Conservation (phyloP, 495 filamentous ascomycete species). For the Penicillium simplicissimum region DNA sequence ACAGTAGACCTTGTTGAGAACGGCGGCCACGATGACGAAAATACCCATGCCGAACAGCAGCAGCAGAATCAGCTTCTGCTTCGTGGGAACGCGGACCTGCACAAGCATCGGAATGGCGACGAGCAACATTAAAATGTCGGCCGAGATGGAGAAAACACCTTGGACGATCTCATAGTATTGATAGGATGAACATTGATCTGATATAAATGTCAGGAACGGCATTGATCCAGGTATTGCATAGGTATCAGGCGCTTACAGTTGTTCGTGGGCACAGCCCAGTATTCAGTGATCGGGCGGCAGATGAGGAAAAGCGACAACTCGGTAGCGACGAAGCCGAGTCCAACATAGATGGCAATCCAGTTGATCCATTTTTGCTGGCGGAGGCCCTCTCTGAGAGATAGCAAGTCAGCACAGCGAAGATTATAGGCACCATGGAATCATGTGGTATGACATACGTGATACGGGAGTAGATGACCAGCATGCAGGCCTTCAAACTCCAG, state of each 20-base stretch:
- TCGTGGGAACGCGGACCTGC: conserved; percentile 53
- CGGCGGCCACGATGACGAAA: conserved; percentile 66
- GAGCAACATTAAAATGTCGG: conserved; percentile 63
- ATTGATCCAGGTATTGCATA: too few species aligned
- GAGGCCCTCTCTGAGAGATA: conserved; percentile 35
- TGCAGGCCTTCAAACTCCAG: conserved; percentile 54
- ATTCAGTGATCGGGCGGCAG: conserved; percentile 60
- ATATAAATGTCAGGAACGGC: neutral
- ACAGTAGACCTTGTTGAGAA: conserved; percentile 68
- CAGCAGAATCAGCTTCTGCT: conserved; percentile 59
- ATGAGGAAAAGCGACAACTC: conserved; percentile 65
- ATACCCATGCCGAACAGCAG: conserved; percentile 57
- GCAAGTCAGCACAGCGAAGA: conserved; percentile 7
- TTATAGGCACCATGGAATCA: neutral
- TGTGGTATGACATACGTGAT: conserved; percentile 46
- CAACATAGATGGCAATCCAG: conserved; percentile 55
- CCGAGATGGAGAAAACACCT: conserved; percentile 61
- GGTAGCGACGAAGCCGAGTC: conserved; percentile 56
- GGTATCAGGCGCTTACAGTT: conserved; percentile 22
- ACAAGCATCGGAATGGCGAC: conserved; percentile 65
- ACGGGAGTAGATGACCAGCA: conserved; percentile 56
- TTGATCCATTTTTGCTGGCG: conserved; percentile 44
- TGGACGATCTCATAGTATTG: conserved; percentile 55
- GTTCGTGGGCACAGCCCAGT: conserved; percentile 57
- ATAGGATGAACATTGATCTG: conserved; percentile 53